Percentiles rank a stretch among this genome's conserved stretches.
Evolutionary conservation across 2,329 filamentous ascomycete species (phyloP).

Genomic region (Blastomyces emzantsi): DNA sequence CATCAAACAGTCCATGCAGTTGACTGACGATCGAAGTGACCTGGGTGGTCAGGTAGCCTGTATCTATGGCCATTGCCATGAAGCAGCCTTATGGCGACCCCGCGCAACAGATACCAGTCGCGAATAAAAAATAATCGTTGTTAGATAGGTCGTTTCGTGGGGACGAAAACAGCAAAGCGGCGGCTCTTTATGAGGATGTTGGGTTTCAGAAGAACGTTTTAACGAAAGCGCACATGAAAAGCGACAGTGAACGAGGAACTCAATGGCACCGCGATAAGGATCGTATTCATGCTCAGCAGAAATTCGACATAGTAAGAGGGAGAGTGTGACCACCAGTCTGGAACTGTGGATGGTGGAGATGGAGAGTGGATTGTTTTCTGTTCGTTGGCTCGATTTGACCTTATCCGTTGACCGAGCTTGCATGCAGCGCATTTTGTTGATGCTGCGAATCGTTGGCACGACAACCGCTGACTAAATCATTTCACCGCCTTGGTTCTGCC

Average conservation of each 20-base stretch:
- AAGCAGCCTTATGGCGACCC: slow-evolving; percentile 2
- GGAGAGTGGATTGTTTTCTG: slow-evolving; percentile 6
- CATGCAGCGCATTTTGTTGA: slow-evolving; percentile 22
- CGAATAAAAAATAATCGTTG: not conserved
- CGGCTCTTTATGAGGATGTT: not conserved
- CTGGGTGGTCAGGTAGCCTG: slow-evolving; percentile 87
- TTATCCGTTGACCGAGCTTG: slow-evolving; percentile 8
- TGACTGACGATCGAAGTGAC: slow-evolving; percentile 90
- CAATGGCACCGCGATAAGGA: slow-evolving; percentile 1
- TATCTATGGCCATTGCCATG: slow-evolving; percentile 59
- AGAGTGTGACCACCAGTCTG: not conserved
- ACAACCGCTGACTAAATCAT: slow-evolving; percentile 30
- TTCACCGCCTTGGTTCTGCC: slow-evolving; percentile 27
- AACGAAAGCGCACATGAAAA: not conserved
- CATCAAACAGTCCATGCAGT: slow-evolving; percentile 89
- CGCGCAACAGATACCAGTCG: not conserved
- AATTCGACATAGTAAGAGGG: not conserved
- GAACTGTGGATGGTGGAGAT: slow-evolving; percentile 1
- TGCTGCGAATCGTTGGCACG: slow-evolving; percentile 24
- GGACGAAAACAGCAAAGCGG: not conserved
- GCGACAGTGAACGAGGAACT: not conserved
- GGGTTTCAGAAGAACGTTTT: not conserved
- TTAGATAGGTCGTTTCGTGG: not conserved
- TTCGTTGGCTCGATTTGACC: not conserved
- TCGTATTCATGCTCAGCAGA: slow-evolving; percentile 1